Base-by-base conservation (phyloP, 305 asterid genomes). In the Solanum chacoense region DNA sequence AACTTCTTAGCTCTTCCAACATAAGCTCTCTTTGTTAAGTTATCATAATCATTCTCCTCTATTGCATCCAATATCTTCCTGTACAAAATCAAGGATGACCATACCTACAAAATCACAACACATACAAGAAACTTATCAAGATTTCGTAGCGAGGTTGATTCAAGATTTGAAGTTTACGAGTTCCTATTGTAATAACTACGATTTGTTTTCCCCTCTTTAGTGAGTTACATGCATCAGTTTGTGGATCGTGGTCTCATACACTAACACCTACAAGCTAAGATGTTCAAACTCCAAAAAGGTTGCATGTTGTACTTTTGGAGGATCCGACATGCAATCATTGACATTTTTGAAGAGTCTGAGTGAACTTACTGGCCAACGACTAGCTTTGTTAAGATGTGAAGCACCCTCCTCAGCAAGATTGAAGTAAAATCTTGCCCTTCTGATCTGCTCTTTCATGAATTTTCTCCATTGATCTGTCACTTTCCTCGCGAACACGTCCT, bases 311-410 rank as follows among this genome's bases (percentile, higher is more conserved):
- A 55, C 69, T 55, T 28, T 0, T 72, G 22, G 36, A 72, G 36
- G 77, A 72, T 72, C n/a, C 1, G 11, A 72, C 36, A 72, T 16
- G 0, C 36, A 3, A 55, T 0, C 6, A 0, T 72, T 2, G 20
- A 7, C 11, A 28, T 6, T 72, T 72, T 12, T 28, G 5, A 71
- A 72, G 77, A 71, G 35, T 71, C 11, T 16, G 78, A 31, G 20
- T 31, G 29, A 26, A 26, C 76, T 93, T 91, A 96, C 98, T 94
- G 98, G 97, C 98, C 98, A 96, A 69, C 98, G 98, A 85, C 98
- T 96, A 45, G 94, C 94, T 91, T 93, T 90, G 90, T 94, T 92
- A 36, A 96, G 97, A 91, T 96, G 97, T 37, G 97, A 90, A 42
- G 95, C 98, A 55, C 97, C 98, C 31, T 93, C 94, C 87, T 94